These are phyloP conservation scores for Pseudopithomyces chartarum DNA, from an alignment of 2,329 filamentous ascomycete species.

Conservation along the genomic window DNA sequence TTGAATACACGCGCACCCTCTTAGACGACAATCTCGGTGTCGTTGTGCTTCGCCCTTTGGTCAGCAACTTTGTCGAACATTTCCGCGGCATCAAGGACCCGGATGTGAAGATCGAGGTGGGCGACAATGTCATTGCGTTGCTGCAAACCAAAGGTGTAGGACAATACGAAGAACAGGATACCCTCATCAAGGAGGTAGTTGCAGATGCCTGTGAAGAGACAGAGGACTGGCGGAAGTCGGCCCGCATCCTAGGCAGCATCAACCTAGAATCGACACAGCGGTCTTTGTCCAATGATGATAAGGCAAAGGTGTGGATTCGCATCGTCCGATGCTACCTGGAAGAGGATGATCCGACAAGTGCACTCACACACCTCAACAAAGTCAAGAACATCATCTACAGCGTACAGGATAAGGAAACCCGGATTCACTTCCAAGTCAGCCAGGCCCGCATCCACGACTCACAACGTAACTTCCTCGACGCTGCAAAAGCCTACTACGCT, in stretches of 20 bases:
- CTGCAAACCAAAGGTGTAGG: conserved; percentile 71
- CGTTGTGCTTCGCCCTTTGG: conserved; percentile 73
- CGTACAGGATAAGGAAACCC: conserved; percentile 73
- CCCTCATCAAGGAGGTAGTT: conserved; percentile 76
- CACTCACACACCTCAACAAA: conserved; percentile 89
- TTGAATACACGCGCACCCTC: conserved; percentile 69
- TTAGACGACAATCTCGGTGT: conserved; percentile 74
- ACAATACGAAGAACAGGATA: conserved; percentile 80
- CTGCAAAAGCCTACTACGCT: conserved; percentile 84
- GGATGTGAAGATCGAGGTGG: conserved; percentile 75
- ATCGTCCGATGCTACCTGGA: conserved; percentile 95
- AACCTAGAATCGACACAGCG: conserved; percentile 89
- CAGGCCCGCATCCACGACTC: conserved; percentile 94
- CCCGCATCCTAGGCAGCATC: conserved; percentile 78
- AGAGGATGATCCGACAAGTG: conserved; percentile 84
- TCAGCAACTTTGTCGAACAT: conserved; percentile 67
- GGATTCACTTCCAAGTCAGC: conserved; percentile 85
- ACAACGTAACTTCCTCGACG: conserved; percentile 85
- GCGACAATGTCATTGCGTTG: conserved; percentile 71
- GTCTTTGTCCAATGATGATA: conserved; percentile 78
- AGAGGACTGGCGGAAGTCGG: conserved; percentile 80
- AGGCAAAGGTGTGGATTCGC: conserved; percentile 85
- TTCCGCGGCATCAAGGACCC: conserved; percentile 66
- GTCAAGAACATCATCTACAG: conserved; percentile 90
- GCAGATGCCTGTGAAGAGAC: conserved; percentile 82